Conservation (phyloP, 768 basidiomycete species). For the Mycena latifolia region DNA sequence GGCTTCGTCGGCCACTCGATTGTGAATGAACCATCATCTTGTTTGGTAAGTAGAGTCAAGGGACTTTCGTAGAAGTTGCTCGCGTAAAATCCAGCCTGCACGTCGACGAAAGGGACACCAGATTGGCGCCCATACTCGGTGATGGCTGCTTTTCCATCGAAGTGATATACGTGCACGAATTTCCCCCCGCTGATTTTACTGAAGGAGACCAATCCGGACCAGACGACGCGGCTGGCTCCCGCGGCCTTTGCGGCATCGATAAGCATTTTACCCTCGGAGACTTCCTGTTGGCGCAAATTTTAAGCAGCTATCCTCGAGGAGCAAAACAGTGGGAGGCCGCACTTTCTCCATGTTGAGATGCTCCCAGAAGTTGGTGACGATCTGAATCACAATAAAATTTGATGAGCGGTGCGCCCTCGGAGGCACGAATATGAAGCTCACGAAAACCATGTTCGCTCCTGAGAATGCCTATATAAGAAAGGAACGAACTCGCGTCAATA, state of each 20-base stretch:
- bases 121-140: no score
- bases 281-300: no score
- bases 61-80: no score
- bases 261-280: neutral
- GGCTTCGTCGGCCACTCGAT: neutral
- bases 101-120: no score
- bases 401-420: neutral
- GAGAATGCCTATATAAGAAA: slow-evolving; percentile 10
- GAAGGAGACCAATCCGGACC: slow-evolving; percentile 19
- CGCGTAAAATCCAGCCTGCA: no score
- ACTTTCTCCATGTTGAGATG: neutral
- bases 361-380: neutral
- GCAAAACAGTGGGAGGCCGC: neutral
- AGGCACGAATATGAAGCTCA: neutral
- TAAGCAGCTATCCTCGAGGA: no score
- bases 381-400: neutral
- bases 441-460: slow-evolving; percentile 13
- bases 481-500: no score
- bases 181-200: slow-evolving; percentile 18
- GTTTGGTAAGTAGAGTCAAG: no score
- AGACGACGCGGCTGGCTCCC: no score
- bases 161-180: slow-evolving; percentile 18
- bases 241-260: no score
- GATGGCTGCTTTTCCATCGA: no score
- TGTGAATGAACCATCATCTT: no score